Base-by-base conservation (phyloP, 805 yeast genomes). In the Starmerella stellata region DNA sequence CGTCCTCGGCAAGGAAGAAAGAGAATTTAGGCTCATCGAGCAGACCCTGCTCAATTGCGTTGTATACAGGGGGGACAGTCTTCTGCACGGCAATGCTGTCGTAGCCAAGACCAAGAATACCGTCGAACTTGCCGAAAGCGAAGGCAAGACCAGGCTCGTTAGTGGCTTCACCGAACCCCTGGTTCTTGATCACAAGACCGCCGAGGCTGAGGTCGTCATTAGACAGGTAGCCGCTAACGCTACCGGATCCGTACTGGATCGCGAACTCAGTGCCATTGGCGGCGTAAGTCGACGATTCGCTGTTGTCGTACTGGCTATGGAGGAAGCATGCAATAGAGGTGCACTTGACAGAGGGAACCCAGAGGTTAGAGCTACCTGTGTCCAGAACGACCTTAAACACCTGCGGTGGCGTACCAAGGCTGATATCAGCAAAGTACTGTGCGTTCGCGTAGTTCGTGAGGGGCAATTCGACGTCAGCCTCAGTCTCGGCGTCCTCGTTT, bases 91-190 rank as follows among this genome's bases (percentile, higher is more conserved):
- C 72, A 50, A 90, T 83, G 38, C 94, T 68, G 62, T 81, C 81
- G 63, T 87, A 90, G 47, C 81, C 98, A 50, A 90, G 72, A 49
- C 98, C 98, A 46, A 90, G 66, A 50, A 90, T 85, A 64, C 98
- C 98, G 59, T 90, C 98, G 58, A 90, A 90, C 64, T 90, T 87
- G 61, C 95, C 98, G 62, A 90, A 90, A 38, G 98, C 96, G 64
- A 90, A 90, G 0, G 95, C 90, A 50, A 90, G 70, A 41, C 98
- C 98, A 32, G 96, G 96, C 67, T 90, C 98, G 52, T 73, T 72
- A 42, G 98, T 90, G 46, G 95, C 87, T 68, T 90, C 98, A 44
- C 93, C 96, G 57, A 90, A 90, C 58, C 77, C 93, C 66, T 87
- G 96, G 48, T 76, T 64, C 49, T 83, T 78, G 55, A 90, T 85